These are phyloP conservation scores for Oryza australiensis DNA, from an alignment of 176 grass and related monocot species.

Conservation along the genomic window DNA sequence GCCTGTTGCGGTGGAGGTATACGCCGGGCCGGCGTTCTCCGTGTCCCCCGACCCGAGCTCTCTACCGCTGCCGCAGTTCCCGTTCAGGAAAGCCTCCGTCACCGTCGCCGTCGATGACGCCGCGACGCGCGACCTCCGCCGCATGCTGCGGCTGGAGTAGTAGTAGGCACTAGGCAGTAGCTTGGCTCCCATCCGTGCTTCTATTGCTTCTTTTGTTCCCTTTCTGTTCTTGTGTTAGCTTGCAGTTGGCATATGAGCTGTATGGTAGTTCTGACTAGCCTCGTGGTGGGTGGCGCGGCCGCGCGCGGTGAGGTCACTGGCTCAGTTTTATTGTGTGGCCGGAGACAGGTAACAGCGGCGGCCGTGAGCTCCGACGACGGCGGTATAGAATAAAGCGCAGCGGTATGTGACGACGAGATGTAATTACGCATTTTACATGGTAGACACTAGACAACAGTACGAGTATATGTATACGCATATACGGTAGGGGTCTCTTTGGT, in stretches of 20 bases:
- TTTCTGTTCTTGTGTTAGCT: too few relatives aligned
- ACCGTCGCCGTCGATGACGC: neutral
- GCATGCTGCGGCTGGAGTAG: slow-evolving; percentile 45
- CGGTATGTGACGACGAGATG: neutral
- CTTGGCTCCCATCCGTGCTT: neutral
- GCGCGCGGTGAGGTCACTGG: slow-evolving; percentile 18
- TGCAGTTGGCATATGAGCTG: neutral
- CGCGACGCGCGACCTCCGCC: slow-evolving; percentile 47
- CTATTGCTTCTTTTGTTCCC: too few relatives aligned
- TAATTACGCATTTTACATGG: neutral
- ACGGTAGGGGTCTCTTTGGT: too few relatives aligned
- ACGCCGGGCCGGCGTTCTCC: slow-evolving; percentile 62
- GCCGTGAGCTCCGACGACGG: slow-evolving; percentile 4
- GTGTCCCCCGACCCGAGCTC: slow-evolving; percentile 55
- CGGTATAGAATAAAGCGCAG: slow-evolving; percentile 29
- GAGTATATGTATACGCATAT: neutral
- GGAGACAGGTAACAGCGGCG: slow-evolving; percentile 11
- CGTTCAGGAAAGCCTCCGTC: slow-evolving; percentile 4
- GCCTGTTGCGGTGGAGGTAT: slow-evolving; percentile 28
- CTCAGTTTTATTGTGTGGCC: slow-evolving; percentile 56
- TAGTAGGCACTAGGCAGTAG: too few relatives aligned
- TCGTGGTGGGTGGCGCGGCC: neutral
- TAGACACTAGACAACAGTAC: neutral
- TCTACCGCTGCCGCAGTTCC: slow-evolving; percentile 58
- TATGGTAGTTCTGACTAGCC: slow-evolving; percentile 23